Percentiles rank a stretch among this genome's conserved stretches.
Conservation (phyloP, 148 eudicot species). For the Rhododendron mucronatum region DNA sequence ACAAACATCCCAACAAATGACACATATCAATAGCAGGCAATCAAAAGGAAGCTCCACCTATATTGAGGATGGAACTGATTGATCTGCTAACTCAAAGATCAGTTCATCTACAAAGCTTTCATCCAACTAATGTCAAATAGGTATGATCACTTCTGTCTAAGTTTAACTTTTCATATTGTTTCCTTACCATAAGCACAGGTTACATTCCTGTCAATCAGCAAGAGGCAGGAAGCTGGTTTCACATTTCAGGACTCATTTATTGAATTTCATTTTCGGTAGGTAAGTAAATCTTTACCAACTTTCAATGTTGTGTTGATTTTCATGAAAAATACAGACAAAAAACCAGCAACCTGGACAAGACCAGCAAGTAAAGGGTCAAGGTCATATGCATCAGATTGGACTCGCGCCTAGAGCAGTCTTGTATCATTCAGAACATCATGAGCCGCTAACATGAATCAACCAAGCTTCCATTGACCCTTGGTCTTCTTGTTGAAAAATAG, state of each 20-base stretch:
- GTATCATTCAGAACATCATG: background rate
- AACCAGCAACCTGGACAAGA: background rate
- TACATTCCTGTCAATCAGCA: background rate
- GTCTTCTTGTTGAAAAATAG: background rate
- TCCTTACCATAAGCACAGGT: background rate
- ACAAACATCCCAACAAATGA: background rate
- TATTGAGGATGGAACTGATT: background rate
- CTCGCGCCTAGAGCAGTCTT: background rate
- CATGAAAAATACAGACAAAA: background rate
- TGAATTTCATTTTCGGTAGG: background rate
- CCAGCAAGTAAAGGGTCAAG: background rate
- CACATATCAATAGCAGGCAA: background rate
- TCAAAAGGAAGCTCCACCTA: background rate
- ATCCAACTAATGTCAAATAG: background rate
- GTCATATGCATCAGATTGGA: background rate
- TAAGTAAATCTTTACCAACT: background rate
- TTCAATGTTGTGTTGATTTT: background rate
- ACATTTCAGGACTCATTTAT: background rate
- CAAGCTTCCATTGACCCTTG: background rate
- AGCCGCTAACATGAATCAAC: background rate
- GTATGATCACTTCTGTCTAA: background rate
- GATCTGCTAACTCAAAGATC: background rate
- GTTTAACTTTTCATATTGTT: background rate
- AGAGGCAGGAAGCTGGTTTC: background rate
- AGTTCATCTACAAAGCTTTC: background rate